A percentile compares a stretch with the other conserved stretches of the same genome.
These are phyloP conservation scores for Lentithecium fluviatile DNA, from an alignment of 495 filamentous ascomycete species.

Conservation along the genomic window DNA sequence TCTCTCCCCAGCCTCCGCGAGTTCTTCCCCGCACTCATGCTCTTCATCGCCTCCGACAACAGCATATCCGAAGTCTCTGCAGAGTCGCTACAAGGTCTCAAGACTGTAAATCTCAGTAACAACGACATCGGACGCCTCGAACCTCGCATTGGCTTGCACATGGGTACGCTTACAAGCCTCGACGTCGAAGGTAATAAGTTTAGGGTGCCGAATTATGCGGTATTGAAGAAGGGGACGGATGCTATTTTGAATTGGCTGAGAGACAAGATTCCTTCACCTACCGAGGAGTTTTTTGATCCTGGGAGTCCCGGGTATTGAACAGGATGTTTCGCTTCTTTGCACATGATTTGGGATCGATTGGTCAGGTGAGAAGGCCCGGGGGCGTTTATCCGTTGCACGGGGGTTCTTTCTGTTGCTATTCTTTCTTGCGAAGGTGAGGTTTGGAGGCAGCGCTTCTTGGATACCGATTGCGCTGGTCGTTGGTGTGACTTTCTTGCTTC, in stretches of 20 bases:
- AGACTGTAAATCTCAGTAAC: constrained; percentile 72
- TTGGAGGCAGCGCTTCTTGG: no score
- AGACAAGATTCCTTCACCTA: constrained; percentile 62
- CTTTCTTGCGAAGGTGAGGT: no score
- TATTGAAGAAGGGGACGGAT: constrained; percentile 85
- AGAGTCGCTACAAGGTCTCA: constrained; percentile 70
- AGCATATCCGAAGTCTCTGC: constrained; percentile 68
- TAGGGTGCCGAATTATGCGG: constrained; percentile 79
- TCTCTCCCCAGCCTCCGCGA: constrained; percentile 58
- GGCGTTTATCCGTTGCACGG: no score
- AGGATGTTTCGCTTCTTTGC: neutral
- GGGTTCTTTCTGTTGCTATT: no score
- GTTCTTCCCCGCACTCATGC: constrained; percentile 63
- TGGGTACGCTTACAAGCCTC: constrained; percentile 53
- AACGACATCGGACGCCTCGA: constrained; percentile 79
- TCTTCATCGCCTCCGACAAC: constrained; percentile 74
- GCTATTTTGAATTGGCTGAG: constrained; percentile 80
- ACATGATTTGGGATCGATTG: no score
- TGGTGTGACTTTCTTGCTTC: no score
- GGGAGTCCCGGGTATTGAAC: neutral
- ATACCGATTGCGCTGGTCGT: no score
- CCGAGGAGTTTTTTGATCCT: constrained; percentile 49
- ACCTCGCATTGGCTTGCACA: constrained; percentile 71
- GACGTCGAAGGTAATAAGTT: constrained; percentile 80
- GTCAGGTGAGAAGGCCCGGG: no score